Conservation (phyloP, 352 stramenopile species). For the Phytophthora hybrid region DNA sequence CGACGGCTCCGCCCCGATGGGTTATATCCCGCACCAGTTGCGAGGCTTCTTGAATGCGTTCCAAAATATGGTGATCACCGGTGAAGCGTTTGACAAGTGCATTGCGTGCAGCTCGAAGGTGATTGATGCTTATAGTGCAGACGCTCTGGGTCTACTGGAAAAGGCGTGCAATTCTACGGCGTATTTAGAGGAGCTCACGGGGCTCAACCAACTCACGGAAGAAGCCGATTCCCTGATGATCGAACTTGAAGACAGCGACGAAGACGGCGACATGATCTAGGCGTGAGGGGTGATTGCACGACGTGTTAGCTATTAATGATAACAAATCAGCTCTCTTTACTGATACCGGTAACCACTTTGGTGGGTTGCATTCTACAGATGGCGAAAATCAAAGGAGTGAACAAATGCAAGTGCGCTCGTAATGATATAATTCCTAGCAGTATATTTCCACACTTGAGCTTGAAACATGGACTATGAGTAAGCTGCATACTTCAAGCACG, state of each 20-base stretch:
- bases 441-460: no score
- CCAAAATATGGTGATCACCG: conserved; percentile 75
- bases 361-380: no score
- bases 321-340: no score
- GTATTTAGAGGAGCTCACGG: conserved; percentile 87
- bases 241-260: conserved; percentile 75
- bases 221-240: conserved; percentile 68
- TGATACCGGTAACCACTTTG: no score
- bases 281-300: neutral
- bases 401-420: no score
- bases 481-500: no score
- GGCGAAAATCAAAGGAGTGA: no score
- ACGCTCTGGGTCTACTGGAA: conserved; percentile 59
- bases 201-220: conserved; percentile 64
- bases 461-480: no score
- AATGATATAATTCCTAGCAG: no score
- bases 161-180: conserved; percentile 73
- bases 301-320: no score
- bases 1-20: conserved; percentile 68
- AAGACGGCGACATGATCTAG: conserved; percentile 69
- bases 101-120: conserved; percentile 95
- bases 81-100: conserved; percentile 95
- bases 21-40: conserved; percentile 95
- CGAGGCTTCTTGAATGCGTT: conserved; percentile 96
- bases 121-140: conserved; percentile 82